Evolutionary conservation across 495 filamentous ascomycete species (phyloP), one percentile per base, ranked within the genome.

Genomic region (Cercophora scortea): DNA sequence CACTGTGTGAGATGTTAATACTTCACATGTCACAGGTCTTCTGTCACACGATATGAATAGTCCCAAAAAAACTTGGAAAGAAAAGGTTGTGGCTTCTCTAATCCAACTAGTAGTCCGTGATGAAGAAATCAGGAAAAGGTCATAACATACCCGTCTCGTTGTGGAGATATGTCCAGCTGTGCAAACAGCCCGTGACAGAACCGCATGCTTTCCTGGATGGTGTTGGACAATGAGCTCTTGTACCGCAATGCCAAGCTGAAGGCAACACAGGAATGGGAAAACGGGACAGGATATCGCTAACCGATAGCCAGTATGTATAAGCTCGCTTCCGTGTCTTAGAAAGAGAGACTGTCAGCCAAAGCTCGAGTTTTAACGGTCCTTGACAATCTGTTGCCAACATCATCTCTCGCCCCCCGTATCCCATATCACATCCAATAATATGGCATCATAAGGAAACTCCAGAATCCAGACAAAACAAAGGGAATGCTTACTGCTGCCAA

Each of bases 81-180:
- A 4, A 41, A 41, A 2, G 4, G 2, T 4, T 2, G 38, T 41
- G 11, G 36, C 8, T 39, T 39, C 13, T 16, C 11, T 41, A 16
- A 7, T 15, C 25, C 25, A 25, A 5, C 25, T 44, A 44, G 3
- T 44, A 16, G 42, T 9, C 42, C 32, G 2, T 25, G 25, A 25
- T 48, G 46, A 9, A 12, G 12, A 36, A 3, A n/a, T 8, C 1
- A n/a, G 7, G 8, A 8, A 10, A 6, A 36, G 32, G 6, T 4
- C n/a, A 13, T 1, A 42, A 9, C 48, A 9, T 57, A 69, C 67
- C 62, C 10, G 70, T 71, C 51, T 78, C 74, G 53, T 77, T 78
- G 51, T 79, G 76, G 6, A 75, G 34, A 53, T 74, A 71, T 12
- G 53, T 53, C 57, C 66, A 69, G 50, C 69, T 74, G 15, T 42